Percentiles rank a stretch among this genome's conserved stretches.
Evolutionary conservation across 768 basidiomycete species (phyloP).

Genomic region (Galerina sulciceps): DNA sequence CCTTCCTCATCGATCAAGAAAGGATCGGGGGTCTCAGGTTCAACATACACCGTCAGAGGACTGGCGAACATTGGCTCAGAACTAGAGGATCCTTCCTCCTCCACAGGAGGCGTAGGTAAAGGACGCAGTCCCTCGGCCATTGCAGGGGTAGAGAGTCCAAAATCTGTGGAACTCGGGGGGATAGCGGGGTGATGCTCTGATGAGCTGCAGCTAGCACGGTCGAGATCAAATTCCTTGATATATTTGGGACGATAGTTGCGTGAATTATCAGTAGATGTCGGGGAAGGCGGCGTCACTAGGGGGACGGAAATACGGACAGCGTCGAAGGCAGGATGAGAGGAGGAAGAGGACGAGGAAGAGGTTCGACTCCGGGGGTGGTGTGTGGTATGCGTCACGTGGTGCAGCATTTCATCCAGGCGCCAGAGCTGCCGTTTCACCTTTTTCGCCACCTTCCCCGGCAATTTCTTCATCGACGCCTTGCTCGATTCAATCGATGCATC

Average conservation of each 20-base stretch:
- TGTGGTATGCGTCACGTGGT: slow-evolving; percentile 39
- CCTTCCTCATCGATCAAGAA: slow-evolving; percentile 65
- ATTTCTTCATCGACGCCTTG: slow-evolving; percentile 27
- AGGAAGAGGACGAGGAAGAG: slow-evolving; percentile 26
- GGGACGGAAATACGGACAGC: slow-evolving; percentile 23
- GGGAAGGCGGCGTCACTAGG: slow-evolving; percentile 11
- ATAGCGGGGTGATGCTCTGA: slow-evolving; percentile 9
- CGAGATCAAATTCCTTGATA: slow-evolving; percentile 13
- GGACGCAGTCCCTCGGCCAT: slow-evolving; percentile 11
- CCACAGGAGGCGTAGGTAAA: not conserved
- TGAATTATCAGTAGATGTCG: slow-evolving; percentile 1
- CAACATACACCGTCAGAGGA: slow-evolving; percentile 34
- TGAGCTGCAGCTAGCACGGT: slow-evolving; percentile 13
- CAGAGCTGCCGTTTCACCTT: slow-evolving; percentile 35
- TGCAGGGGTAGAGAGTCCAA: slow-evolving; percentile 2
- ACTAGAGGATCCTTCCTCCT: slow-evolving; percentile 9
- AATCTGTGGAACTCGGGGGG: slow-evolving; percentile 9
- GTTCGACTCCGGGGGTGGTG: slow-evolving; percentile 28
- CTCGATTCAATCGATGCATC: slow-evolving; percentile 5
- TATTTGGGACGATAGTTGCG: slow-evolving; percentile 18
- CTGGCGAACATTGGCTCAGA: slow-evolving; percentile 30
- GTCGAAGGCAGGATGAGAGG: slow-evolving; percentile 45
- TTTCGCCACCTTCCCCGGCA: slow-evolving; percentile 32
- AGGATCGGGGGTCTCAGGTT: slow-evolving; percentile 60
- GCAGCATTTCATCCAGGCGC: slow-evolving; percentile 34